Evolutionary conservation across 78 protist genomes (phyloP).

Genomic region (Dictyostelium purpureum): DNA sequence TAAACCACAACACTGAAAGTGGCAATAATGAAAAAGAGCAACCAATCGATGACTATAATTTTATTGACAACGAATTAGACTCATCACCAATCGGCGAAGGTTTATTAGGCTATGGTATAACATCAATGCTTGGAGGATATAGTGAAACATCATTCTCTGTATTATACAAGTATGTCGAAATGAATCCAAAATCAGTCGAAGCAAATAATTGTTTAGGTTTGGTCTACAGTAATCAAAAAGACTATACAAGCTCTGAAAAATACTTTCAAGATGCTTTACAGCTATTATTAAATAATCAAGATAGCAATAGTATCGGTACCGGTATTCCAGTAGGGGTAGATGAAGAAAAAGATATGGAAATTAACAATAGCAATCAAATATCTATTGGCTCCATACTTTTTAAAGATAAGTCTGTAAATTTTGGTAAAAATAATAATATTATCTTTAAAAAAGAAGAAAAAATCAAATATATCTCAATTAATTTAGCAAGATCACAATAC

Average conservation of each 20-base stretch:
- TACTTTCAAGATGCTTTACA: background rate
- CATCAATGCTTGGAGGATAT: background rate
- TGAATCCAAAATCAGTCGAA: constrained; percentile 19
- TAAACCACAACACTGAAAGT: background rate
- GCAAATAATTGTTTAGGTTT: constrained; percentile 22
- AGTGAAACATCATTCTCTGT: background rate
- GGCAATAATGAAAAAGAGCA: background rate
- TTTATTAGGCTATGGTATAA: constrained; percentile 23
- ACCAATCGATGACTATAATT: constrained; percentile 27
- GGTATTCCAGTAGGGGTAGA: background rate
- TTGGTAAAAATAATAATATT: background rate
- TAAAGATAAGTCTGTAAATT: background rate
- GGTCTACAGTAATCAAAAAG: constrained; percentile 1
- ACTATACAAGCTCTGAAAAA: background rate
- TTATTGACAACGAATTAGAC: constrained; percentile 32
- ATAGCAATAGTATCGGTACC: background rate
- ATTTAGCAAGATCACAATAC: constrained; percentile 42
- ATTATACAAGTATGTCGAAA: background rate
- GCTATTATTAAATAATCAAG: background rate
- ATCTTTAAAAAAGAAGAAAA: background rate
- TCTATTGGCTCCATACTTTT: constrained; percentile 13
- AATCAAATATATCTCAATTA: background rate
- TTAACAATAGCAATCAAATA: background rate
- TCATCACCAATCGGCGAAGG: constrained; percentile 39
- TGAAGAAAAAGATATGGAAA: background rate